Conservation (phyloP, 2,329 filamentous ascomycete species). For the Endoconidiophora polonica region DNA sequence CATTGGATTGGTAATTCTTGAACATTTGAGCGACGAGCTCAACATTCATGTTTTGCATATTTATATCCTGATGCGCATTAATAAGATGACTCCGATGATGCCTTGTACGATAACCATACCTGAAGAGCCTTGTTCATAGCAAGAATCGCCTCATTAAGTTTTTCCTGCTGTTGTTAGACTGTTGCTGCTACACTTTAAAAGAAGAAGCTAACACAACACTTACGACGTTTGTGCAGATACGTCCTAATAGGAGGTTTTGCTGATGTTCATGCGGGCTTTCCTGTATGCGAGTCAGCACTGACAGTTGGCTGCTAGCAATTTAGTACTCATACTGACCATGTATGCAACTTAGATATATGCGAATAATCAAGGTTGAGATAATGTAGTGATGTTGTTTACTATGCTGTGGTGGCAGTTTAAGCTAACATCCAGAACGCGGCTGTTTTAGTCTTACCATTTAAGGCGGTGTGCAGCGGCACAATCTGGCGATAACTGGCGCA, state of each 20-base stretch:
- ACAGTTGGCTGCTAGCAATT: not conserved
- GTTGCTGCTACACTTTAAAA: not conserved
- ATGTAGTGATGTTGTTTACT: not conserved
- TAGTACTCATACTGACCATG: not conserved
- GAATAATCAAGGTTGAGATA: not conserved
- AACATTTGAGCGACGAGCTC: slow-evolving; percentile 98
- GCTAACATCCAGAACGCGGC: not conserved
- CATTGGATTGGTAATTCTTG: slow-evolving; percentile 98
- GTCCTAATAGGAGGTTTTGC: slow-evolving; percentile 79
- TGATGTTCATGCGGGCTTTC: slow-evolving; percentile 97
- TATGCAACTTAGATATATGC: not conserved
- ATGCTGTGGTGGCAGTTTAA: not conserved
- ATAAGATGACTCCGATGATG: not conserved
- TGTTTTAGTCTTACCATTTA: not conserved
- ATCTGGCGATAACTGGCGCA: slow-evolving; percentile 1
- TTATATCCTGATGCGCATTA: slow-evolving; percentile 56
- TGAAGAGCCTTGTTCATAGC: slow-evolving; percentile 86
- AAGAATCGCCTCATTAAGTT: slow-evolving; percentile 86
- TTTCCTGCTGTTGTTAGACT: slow-evolving; percentile 48
- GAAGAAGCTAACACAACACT: slow-evolving; percentile 21
- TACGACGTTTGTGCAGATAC: slow-evolving; percentile 96
- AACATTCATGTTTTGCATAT: slow-evolving; percentile 97
- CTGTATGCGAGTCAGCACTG: slow-evolving; percentile 24
- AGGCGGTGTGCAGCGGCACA: slow-evolving; percentile 13
- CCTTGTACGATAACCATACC: slow-evolving; percentile 25